These are phyloP conservation scores for Geotrichum europaeum DNA, from an alignment of 1,139 yeast genomes.

Conservation along the genomic window DNA sequence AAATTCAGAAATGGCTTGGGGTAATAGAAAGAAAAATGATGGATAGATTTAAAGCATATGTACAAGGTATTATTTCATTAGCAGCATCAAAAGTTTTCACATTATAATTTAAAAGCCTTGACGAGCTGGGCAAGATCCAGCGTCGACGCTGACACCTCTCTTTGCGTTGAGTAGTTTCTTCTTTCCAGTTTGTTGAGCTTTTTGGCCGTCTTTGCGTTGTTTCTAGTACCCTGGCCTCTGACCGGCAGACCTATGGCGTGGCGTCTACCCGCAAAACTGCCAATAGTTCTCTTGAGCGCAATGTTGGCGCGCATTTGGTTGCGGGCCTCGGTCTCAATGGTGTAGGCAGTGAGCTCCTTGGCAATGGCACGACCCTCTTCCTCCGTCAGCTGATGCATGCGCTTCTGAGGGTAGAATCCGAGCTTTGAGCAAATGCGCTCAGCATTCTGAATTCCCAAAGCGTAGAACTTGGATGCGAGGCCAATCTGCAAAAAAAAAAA, in stretches of 20 bases:
- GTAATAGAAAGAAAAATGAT: not conserved
- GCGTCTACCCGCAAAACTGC: slow-evolving; percentile 83
- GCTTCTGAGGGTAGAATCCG: slow-evolving; percentile 87
- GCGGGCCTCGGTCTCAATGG: slow-evolving; percentile 80
- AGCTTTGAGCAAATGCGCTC: slow-evolving; percentile 75
- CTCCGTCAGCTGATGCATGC: slow-evolving; percentile 88
- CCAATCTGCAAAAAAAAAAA: slow-evolving; percentile 48
- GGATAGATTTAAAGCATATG: not conserved
- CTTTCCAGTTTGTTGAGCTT: slow-evolving; percentile 54
- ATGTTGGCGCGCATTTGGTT: slow-evolving; percentile 77
- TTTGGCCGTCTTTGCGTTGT: slow-evolving; percentile 84
- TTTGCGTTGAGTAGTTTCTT: slow-evolving; percentile 9
- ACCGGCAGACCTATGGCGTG: slow-evolving; percentile 84
- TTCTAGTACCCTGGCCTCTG: slow-evolving; percentile 88
- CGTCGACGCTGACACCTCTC: not conserved
- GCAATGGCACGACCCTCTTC: slow-evolving; percentile 81
- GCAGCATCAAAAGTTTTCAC: not conserved
- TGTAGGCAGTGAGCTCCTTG: slow-evolving; percentile 75
- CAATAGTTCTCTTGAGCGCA: slow-evolving; percentile 70
- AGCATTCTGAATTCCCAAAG: slow-evolving; percentile 75
- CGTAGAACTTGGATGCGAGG: slow-evolving; percentile 74
- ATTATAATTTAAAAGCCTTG: not conserved
- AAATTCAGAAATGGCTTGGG: too few relatives aligned
- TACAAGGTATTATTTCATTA: not conserved
- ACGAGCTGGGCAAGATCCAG: not conserved